These are phyloP conservation scores for Knufia fluminis DNA, from an alignment of 2,329 filamentous ascomycete genomes.

Conservation along the genomic window DNA sequence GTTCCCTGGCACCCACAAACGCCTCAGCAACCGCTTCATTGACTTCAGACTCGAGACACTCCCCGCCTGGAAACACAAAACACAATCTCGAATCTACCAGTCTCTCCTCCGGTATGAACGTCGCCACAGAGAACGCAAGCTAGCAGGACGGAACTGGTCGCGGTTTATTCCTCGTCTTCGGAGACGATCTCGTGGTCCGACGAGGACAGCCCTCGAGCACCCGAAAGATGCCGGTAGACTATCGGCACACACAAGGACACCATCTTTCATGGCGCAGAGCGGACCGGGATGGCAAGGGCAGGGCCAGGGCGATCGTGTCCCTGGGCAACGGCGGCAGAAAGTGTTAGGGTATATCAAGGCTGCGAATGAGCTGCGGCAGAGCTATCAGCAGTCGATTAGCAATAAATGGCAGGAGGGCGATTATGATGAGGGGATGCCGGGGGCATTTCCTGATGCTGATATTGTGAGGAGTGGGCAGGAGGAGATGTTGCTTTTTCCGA, in stretches of 20 bases:
- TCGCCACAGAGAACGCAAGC: constrained; percentile 42
- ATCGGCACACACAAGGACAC: constrained; percentile 7
- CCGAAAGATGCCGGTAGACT: constrained; percentile 12
- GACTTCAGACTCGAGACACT: constrained; percentile 66
- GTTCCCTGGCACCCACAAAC: constrained; percentile 56
- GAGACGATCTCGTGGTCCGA: no score
- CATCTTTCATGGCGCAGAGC: constrained; percentile 12
- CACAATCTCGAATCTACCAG: constrained; percentile 69
- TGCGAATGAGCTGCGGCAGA: constrained; percentile 62
- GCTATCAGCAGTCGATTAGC: constrained; percentile 50
- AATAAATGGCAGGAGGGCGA: constrained; percentile 37
- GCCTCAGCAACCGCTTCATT: constrained; percentile 53
- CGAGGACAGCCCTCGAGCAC: not conserved
- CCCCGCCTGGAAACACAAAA: constrained; percentile 57
- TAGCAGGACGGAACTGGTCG: constrained; percentile 31
- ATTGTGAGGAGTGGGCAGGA: constrained; percentile 72
- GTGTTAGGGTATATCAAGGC: constrained; percentile 64
- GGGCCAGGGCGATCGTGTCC: constrained; percentile 34
- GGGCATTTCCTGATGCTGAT: constrained; percentile 75
- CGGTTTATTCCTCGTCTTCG: constrained; percentile 37
- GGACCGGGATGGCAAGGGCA: constrained; percentile 19
- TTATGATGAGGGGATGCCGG: constrained; percentile 51
- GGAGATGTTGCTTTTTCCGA: constrained; percentile 91
- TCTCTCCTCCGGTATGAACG: constrained; percentile 60
- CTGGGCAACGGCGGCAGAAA: constrained; percentile 66